Evolutionary conservation across 2,329 filamentous ascomycete genomes (phyloP).

Genomic region (Cladosporium colombiae): DNA sequence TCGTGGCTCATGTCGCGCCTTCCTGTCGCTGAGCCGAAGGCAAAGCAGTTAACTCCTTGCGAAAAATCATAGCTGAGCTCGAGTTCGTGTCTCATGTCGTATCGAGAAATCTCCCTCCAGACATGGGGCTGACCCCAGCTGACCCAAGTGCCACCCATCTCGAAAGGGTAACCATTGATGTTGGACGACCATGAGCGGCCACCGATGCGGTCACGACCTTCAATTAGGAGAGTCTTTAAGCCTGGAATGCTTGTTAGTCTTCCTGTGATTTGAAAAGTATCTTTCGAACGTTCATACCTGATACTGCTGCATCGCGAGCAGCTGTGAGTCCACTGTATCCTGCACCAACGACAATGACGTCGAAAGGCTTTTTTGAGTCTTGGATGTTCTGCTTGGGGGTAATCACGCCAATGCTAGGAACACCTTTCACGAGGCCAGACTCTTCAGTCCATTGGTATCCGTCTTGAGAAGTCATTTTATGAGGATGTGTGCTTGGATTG

Average conservation of each 20-base stretch:
- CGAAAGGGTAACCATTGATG: conserved; percentile 47
- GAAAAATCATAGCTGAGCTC: neutral
- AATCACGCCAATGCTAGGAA: neutral
- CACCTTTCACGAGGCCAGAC: neutral
- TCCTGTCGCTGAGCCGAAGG: neutral
- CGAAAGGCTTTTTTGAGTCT: conserved; percentile 9
- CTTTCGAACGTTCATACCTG: conserved; percentile 39
- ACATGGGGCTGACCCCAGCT: conserved; percentile 35
- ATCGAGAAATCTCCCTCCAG: conserved; percentile 35
- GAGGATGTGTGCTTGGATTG: neutral
- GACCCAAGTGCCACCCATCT: conserved; percentile 55
- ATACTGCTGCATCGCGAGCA: conserved; percentile 43
- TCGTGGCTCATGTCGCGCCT: conserved; percentile 3
- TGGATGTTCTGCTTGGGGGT: conserved; percentile 14
- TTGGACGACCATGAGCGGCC: conserved; percentile 51
- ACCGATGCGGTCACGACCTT: conserved; percentile 52
- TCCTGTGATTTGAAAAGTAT: neutral
- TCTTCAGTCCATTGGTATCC: neutral
- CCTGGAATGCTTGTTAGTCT: conserved; percentile 17
- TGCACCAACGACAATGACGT: conserved; percentile 43
- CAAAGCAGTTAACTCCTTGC: neutral
- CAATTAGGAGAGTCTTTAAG: conserved; percentile 46
- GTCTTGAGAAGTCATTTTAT: neutral
- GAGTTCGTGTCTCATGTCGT: conserved; percentile 22
- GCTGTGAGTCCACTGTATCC: conserved; percentile 48